Conservation (phyloP, 352 stramenopile species). For the Phytopythium montanum region DNA sequence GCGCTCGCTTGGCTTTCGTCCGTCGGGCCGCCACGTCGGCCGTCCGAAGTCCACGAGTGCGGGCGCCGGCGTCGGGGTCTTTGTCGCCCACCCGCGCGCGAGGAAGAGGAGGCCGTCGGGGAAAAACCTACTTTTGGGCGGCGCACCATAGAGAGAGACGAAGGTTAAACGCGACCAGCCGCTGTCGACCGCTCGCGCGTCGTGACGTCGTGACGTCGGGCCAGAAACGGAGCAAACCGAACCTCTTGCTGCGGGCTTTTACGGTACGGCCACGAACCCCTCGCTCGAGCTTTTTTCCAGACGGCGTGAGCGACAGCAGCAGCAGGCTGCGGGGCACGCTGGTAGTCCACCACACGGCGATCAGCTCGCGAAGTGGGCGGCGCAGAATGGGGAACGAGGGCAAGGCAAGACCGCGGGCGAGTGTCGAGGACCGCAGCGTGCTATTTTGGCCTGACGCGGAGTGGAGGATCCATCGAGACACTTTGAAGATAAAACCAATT, state of each 20-base stretch:
- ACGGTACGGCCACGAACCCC: neutral
- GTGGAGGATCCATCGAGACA: too few species aligned
- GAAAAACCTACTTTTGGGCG: slow-evolving; percentile 1
- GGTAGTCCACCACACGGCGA: neutral
- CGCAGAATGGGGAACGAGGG: neutral
- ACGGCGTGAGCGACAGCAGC: too few species aligned
- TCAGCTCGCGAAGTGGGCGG: neutral
- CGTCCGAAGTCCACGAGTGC: slow-evolving; percentile 8
- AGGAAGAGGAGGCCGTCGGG: neutral
- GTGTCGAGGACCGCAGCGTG: too few species aligned
- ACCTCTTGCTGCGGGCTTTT: slow-evolving; percentile 2
- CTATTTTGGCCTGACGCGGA: too few species aligned
- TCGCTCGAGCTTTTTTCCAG: neutral
- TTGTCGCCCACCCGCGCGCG: slow-evolving; percentile 1
- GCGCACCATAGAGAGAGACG: neutral
- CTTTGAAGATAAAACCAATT: too few species aligned
- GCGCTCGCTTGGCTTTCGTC: neutral
- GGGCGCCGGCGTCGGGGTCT: slow-evolving; percentile 1
- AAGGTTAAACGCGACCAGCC: slow-evolving; percentile 5
- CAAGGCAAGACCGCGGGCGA: too few species aligned
- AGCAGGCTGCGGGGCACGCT: neutral
- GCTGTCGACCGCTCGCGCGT: slow-evolving; percentile 6
- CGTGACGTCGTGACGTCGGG: neutral
- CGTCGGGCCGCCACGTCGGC: slow-evolving; percentile 8
- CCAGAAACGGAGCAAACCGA: slow-evolving; percentile 7